Conservation (phyloP, 2,329 filamentous ascomycete genomes). For the Pyricularia grisea region DNA sequence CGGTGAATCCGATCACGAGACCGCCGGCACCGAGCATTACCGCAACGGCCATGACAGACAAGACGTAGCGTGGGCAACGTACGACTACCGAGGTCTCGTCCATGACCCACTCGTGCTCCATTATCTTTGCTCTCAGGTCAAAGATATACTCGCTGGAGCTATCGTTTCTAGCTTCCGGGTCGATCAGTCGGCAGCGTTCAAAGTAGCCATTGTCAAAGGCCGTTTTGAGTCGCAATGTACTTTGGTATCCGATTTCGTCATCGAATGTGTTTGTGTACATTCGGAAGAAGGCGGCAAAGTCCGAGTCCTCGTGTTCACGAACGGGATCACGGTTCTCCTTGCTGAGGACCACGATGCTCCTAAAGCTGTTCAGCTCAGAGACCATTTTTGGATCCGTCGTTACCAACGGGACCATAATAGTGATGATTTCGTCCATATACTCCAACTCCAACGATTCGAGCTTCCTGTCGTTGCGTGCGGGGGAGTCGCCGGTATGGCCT, state of each 20-base stretch:
- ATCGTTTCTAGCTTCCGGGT: neutral
- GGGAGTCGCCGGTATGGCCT: neutral
- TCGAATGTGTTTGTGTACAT: neutral
- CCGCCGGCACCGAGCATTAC: constrained; percentile 14
- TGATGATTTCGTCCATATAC: neutral
- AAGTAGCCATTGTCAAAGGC: neutral
- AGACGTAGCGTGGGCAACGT: constrained; percentile 4
- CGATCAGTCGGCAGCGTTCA: neutral
- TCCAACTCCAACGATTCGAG: neutral
- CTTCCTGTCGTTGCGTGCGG: neutral
- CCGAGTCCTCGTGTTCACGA: neutral
- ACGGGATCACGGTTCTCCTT: neutral
- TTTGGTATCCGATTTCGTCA: neutral
- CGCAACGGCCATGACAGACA: neutral
- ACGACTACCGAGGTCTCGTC: constrained; percentile 6
- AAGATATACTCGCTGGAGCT: neutral
- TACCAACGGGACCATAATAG: neutral
- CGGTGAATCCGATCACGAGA: constrained; percentile 15
- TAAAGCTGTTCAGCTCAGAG: neutral
- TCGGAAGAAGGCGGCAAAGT: neutral
- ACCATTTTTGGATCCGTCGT: neutral
- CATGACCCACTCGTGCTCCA: constrained; percentile 31
- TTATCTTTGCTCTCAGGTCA: constrained; percentile 25
- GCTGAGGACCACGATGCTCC: neutral
- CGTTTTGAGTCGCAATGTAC: neutral